Base-by-base conservation (phyloP, 805 yeast genomes). In the Tetrapisispora arboricola region DNA sequence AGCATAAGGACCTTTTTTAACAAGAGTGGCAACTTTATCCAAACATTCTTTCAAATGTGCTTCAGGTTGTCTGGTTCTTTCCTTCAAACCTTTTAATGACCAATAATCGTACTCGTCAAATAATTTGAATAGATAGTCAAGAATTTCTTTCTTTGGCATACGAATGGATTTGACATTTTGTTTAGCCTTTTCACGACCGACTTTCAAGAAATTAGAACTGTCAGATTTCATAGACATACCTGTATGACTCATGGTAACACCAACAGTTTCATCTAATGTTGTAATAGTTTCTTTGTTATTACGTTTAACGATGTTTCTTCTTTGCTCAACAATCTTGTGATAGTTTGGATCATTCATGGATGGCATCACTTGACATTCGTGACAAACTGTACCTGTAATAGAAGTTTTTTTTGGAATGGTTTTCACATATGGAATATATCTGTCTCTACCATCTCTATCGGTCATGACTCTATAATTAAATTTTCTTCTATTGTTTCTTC, bases 51-150 rank as follows among this genome's bases (percentile, higher is more conserved):
- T 86, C 48, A 92, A 68, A 60, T 84, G 94, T 17, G 80, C 80
- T 59, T 92, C 98, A 1, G 98, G 98, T 68, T 92, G 98, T 54
- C 81, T 80, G 2, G 96, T 87, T 50, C 95, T 75, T 59, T 92
- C 98, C 55, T 86, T 82, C 46, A 92, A 69, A 30, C 96, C 96
- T 63, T 87, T 87, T 71, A 92, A 72, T 10, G 92, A 79, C 98
- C 98, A 92, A 63, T 88, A 92, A 58, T 90, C 96, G 60, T 83
- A 86, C 60, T 88, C 94, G 61, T 87, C 96, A 63, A 92, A 92
- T 53, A 90, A 69, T 51, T 82, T 74, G 75, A 92, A 92, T 50
- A 92, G 66, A 49, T 84, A 66, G 62, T 88, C 96, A 71, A 90
- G 73, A 43, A 92, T 73, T 48, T 87, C 96, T 59, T 84, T 85